Conservation (phyloP, 305 asterid species). For the Ilex paraguariensis region DNA sequence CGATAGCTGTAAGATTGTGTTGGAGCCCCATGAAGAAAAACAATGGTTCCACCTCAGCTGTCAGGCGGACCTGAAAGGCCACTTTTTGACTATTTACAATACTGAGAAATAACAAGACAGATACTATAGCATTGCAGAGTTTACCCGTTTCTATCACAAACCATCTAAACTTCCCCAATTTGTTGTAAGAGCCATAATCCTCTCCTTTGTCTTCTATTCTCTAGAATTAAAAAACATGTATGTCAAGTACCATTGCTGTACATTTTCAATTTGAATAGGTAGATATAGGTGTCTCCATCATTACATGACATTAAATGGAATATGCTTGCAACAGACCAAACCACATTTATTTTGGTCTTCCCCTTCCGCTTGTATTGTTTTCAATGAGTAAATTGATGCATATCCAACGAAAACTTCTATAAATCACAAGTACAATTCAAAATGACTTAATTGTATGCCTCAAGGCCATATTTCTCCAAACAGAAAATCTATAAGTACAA, state of each 20-base stretch:
- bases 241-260: neutral
- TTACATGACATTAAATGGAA: neutral
- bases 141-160: slow-evolving; percentile 96
- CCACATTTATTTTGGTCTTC: neutral
- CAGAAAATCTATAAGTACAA: too few species aligned
- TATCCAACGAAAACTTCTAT: too few species aligned
- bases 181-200: slow-evolving; percentile 65
- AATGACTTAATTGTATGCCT: too few species aligned
- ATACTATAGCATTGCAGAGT: slow-evolving; percentile 12
- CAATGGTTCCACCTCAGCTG: slow-evolving; percentile 70
- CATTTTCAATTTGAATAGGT: neutral
- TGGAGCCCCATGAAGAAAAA: slow-evolving; percentile 97
- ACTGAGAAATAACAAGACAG: neutral
- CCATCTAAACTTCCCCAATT: slow-evolving; percentile 86
- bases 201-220: slow-evolving; percentile 83
- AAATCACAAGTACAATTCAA: neutral
- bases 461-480: too few species aligned
- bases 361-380: neutral
- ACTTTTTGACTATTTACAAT: too few species aligned
- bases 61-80: slow-evolving; percentile 57
- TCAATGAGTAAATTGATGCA: too few species aligned
- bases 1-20: slow-evolving; percentile 93
- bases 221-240: slow-evolving; percentile 28
- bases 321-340: neutral
- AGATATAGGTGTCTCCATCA: slow-evolving; percentile 1